Evolutionary conservation across 352 stramenopile species (phyloP), one percentile per base, ranked within the genome.

Genomic region (Phytophthora pluvialis): DNA sequence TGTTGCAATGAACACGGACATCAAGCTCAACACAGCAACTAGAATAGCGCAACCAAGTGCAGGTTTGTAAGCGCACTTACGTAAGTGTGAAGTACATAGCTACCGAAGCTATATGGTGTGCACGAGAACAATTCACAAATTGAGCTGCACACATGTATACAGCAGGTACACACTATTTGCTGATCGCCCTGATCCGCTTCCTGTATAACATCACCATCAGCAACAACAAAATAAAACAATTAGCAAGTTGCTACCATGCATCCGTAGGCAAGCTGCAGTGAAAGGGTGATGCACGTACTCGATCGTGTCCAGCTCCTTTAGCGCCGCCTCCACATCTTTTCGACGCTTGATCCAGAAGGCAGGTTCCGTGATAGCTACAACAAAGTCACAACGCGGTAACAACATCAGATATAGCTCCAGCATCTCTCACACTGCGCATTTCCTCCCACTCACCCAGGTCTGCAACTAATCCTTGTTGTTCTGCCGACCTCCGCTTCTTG

Each of bases 281-380:
- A 44, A 7, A 4, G 26, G 5, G 15, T 26, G 7, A 18, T 18
- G 28, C 32, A 80, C 70, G 33, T 74, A 83, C 75, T 80, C 65
- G 31, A 83, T 54, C 0, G 47, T 28, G 26, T 83, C 70, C 49
- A 83, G 53, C 28, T 77, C 51, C 28, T 68, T 64, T 38, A 83
- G 40, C n/a, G 75, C 64, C 33, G 63, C 26, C 6, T 73, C 69
- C 13, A 74, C 72, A 21, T 45, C 48, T 49, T 69, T 32, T 56
- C 73, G 72, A 21, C 75, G 69, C 42, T 73, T 66, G 42, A 75
- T 68, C 75, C 75, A 83, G 48, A 79, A 83, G 31, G 55, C 69
- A 32, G 75, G 66, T 2, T 78, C 61, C 1, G 67, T 64, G 26
- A 66, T 57, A 29, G 25, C 66, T 73, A 56, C 44, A 60, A 50